Evolutionary conservation across 2,329 filamentous ascomycete species (phyloP), one percentile per base, ranked within the genome.

Genomic region (Pochonia chlamydosporia): DNA sequence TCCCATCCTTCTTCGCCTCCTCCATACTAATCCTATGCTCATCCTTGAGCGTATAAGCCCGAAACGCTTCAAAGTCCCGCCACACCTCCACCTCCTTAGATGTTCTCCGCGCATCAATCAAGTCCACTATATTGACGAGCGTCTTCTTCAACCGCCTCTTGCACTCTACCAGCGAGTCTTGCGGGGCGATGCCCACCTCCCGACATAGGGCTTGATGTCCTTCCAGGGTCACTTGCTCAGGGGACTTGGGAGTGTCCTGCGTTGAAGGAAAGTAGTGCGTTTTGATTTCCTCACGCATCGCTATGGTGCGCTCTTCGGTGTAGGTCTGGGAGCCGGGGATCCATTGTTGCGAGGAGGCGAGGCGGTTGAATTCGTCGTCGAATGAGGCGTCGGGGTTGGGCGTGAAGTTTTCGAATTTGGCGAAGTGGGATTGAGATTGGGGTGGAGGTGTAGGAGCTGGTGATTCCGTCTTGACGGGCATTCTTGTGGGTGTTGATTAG

Each of bases 271-370:
- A 64, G 54, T 59, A 65, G 48, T 61, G 59, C 7, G 49, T 37
- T 24, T 56, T 55, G 23, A 64, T 46, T 39, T 65, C 61, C 31
- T 58, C 49, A 8, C 53, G 49, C 42, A 64, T 56, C 0, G 60
- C 61, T 44, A 62, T 63, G 23, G 63, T 64, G 50, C 63, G 61
- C 50, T 65, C 51, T 20, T 43, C 49, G 6, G 39, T 53, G 47
- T 61, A 63, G 25, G 55, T 14, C 40, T 60, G 59, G 3, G 58
- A 59, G 18, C 61, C 59, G 16, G 56, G 55, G 26, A 55, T 41
- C 60, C 59, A 63, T 23, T 57, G 20, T 45, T 64, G 61, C 4
- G 63, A 63, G 2, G 57, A 60, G 3, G 61, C 60, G 42, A 64
- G 59, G 35, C 63, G 59, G 7, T 50, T 46, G 39, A 64, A 65